Base-by-base conservation (phyloP, 1,284 basidiomycete species). In the Thelephora terrestris region DNA sequence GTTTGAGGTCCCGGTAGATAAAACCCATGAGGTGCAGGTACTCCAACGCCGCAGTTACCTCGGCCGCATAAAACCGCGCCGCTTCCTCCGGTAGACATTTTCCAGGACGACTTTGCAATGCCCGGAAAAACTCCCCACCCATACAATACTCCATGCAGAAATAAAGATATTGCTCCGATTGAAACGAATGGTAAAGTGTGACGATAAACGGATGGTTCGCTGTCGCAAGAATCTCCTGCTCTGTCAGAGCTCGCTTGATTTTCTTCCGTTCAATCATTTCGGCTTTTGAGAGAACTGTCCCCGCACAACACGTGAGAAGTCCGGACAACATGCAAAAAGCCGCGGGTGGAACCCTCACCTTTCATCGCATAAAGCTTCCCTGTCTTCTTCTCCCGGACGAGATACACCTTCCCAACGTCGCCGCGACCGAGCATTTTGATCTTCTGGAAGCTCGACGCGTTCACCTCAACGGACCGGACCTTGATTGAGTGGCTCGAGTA, bases 91-190 rank as follows among this genome's bases (percentile, higher is more conserved):
- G 71, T 17, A 99, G 77, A 66, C 96, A 98, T 64, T 95, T 98
- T 42, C 91, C 93, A 3, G 95, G 96, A 51, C 92, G 77, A 40
- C 90, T 91, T 66, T 97, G 93, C 54, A 97, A 70, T 9, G 95
- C 93, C 29, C 96, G 85, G 76, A 99, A 99, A 71, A 99, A 99
- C 64, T 99, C 95, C 52, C 95, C 95, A 38, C 95, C 95, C 88
- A 96, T 95, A 71, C 96, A 99, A 69, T 98, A 99, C 67, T 95
- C 93, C 85, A 96, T 94, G 69, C 92, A 96, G 66, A 96, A 94
- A 68, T 96, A 97, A 27, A 97, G 78, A 67, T 94, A 95, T 53
- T 91, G 87, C 57, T 92, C 88, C n/a, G 91, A 95, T 67, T 97
- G 94, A 74, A 97, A 97, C 10, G 93, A 95, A 68, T 97, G 93